Evolutionary conservation across 257 asterid species (phyloP).

Genomic region (Solanum verrucosum): DNA sequence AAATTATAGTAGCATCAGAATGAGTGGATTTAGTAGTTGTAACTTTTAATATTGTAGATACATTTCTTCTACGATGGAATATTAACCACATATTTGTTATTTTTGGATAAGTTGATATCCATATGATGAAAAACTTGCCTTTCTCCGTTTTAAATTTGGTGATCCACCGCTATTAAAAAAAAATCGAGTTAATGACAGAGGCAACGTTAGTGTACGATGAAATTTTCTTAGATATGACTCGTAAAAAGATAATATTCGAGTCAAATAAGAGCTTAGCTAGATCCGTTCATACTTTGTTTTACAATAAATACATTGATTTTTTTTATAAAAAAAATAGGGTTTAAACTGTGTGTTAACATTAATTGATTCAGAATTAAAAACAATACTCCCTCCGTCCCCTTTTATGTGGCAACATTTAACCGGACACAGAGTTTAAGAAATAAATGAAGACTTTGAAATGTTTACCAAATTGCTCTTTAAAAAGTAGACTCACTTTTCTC

Average conservation of each 20-base stretch:
- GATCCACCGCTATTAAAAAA: background rate
- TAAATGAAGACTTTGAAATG: too few species aligned
- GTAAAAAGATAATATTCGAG: background rate
- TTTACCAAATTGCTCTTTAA: too few species aligned
- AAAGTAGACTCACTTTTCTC: too few species aligned
- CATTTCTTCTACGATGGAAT: background rate
- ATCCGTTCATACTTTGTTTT: background rate
- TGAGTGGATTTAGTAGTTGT: background rate
- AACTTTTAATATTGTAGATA: background rate
- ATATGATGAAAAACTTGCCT: background rate
- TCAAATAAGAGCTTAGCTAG: background rate
- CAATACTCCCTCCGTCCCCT: too few species aligned
- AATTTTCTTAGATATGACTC: background rate
- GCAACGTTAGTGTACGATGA: too few species aligned
- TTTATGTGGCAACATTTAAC: too few species aligned
- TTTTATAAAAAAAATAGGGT: background rate
- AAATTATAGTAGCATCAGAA: background rate
- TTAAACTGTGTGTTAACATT: background rate
- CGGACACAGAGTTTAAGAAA: too few species aligned
- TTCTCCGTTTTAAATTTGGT: background rate
- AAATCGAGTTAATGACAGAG: too few species aligned
- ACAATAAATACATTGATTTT: background rate
- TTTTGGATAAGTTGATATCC: background rate
- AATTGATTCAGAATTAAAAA: background rate
- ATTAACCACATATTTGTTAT: background rate